Conservation (phyloP, 352 stramenopile species). For the Pythium brassicae region DNA sequence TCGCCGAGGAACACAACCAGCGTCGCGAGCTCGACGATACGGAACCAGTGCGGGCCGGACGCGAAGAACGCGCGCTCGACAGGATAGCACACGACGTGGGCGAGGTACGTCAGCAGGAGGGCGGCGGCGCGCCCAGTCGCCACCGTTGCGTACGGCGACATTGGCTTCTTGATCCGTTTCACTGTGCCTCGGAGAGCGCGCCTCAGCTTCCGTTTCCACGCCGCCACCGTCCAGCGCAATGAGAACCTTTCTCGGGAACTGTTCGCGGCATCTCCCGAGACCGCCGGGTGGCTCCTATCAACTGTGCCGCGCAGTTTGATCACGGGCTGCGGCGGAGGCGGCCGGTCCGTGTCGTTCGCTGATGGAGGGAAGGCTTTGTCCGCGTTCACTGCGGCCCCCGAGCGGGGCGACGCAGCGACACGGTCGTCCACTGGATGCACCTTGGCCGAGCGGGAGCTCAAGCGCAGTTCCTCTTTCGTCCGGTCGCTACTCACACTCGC, state of each 20-base stretch:
- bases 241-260: neutral
- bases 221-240: neutral
- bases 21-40: conserved; percentile 4
- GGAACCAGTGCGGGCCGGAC: neutral
- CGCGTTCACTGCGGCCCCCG: neutral
- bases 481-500: neutral
- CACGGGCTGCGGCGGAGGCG: neutral
- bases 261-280: neutral
- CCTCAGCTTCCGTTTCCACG: neutral
- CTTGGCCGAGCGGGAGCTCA: neutral
- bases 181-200: neutral
- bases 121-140: conserved; percentile 20
- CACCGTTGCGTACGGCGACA: conserved; percentile 30
- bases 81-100: conserved; percentile 34
- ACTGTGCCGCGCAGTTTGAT: conserved; percentile 1
- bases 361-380: neutral
- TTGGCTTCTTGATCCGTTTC: conserved; percentile 7
- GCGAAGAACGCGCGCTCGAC: conserved; percentile 29
- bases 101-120: conserved; percentile 20
- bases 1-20: conserved; percentile 18
- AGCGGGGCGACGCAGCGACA: neutral
- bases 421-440: neutral
- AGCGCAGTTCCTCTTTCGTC: neutral
- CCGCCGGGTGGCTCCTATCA: neutral
- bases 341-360: neutral